Evolutionary conservation across 2,329 filamentous ascomycete species (phyloP).

Genomic region (Nigrospora oryzae): DNA sequence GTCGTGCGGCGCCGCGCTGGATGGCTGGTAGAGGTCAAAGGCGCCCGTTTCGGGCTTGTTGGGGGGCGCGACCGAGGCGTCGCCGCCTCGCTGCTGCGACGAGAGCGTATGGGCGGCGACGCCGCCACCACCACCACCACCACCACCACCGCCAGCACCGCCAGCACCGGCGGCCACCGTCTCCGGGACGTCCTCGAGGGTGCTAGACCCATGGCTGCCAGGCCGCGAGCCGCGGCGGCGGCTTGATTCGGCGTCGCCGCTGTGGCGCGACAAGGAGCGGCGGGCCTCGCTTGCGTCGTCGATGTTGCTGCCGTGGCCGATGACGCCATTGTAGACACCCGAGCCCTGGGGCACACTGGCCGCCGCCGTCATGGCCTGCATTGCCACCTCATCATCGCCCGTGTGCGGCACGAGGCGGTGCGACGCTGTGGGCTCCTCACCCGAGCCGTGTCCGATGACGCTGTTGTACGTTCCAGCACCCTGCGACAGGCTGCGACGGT

Average conservation of each 20-base stretch:
- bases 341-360: neutral
- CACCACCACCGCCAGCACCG: conserved; percentile 2
- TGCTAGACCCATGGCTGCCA: no score
- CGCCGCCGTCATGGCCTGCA: neutral
- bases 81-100: neutral
- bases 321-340: conserved; percentile 11
- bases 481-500: conserved; percentile 18
- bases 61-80: no score
- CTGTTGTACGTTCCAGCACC: conserved; percentile 17
- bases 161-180: conserved; percentile 6
- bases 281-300: neutral
- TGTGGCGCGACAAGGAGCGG: conserved; percentile 3
- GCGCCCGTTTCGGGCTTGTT: no score
- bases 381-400: neutral
- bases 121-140: conserved; percentile 2
- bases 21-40: no score
- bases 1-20: no score
- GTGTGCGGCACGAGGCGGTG: conserved; percentile 1
- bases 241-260: neutral
- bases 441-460: conserved; percentile 11
- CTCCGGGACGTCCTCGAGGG: conserved; percentile 8
- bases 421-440: conserved; percentile 4
- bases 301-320: conserved; percentile 14
- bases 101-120: neutral
- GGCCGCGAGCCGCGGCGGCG: no score